Conservation (phyloP, 768 basidiomycete genomes). For the Xerocomellus amylosporus region DNA sequence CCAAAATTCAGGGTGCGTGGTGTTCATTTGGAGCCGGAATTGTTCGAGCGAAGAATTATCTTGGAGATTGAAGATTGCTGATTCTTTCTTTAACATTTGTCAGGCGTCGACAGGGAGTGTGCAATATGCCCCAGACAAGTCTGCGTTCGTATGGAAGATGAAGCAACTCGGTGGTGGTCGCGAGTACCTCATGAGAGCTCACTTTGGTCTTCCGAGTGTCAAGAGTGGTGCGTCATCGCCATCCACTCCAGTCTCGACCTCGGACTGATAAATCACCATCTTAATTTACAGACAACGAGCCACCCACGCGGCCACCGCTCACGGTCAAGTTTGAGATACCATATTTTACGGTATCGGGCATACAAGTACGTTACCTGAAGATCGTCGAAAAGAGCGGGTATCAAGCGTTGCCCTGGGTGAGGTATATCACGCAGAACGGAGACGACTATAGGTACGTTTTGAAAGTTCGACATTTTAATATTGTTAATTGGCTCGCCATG, state of each 20-base stretch:
- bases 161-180: constrained; percentile 95
- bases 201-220: constrained; percentile 94
- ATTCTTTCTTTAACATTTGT: not conserved
- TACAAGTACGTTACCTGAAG: constrained; percentile 97
- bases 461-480: not conserved
- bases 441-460: constrained; percentile 78
- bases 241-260: not conserved
- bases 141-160: constrained; percentile 99
- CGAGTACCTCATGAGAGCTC: constrained; percentile 97
- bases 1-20: constrained; percentile 84
- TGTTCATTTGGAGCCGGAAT: not conserved
- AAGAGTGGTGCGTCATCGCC: constrained; percentile 63
- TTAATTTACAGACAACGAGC: constrained; percentile 60
- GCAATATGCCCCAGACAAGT: constrained; percentile 97
- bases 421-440: constrained; percentile 90
- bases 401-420: constrained; percentile 93
- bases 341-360: constrained; percentile 96
- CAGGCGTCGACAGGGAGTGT: constrained; percentile 94
- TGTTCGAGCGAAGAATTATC: too few species aligned
- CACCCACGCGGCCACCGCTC: constrained; percentile 80
- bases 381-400: constrained; percentile 99
- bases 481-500: not conserved
- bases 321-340: constrained; percentile 98
- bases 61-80: not conserved
- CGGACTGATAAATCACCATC: constrained; percentile 33